These are phyloP conservation scores for Russula abietina DNA, from an alignment of 768 basidiomycete species.

Conservation along the genomic window DNA sequence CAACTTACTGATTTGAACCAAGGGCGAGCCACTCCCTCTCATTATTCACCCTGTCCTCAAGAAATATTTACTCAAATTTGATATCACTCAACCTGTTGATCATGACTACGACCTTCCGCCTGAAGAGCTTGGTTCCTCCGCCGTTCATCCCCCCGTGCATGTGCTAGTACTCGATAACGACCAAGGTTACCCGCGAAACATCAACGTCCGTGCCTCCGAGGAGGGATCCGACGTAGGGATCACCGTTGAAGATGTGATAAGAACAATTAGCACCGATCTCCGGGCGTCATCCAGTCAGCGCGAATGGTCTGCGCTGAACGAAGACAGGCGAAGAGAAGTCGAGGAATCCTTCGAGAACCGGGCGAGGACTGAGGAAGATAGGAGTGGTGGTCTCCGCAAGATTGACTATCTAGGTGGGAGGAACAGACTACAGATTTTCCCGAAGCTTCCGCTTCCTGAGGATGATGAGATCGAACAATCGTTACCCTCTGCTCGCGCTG, in stretches of 20 bases:
- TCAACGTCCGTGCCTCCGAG: slow-evolving; percentile 11
- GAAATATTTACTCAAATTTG: slow-evolving; percentile 20
- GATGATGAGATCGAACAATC: slow-evolving; percentile 7
- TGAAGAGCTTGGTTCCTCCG: slow-evolving; percentile 7
- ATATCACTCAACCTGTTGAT: slow-evolving; percentile 6
- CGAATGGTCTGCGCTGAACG: slow-evolving; percentile 14
- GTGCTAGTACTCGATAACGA: slow-evolving; percentile 12
- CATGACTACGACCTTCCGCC: slow-evolving; percentile 13
- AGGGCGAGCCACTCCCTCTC: slow-evolving; percentile 19
- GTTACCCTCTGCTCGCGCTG: slow-evolving; percentile 4
- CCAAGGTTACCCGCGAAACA: slow-evolving; percentile 18
- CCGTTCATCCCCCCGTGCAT: slow-evolving; percentile 15
- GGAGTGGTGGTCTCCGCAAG: slow-evolving; percentile 6
- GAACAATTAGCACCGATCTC: slow-evolving; percentile 1
- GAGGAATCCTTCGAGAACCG: slow-evolving; percentile 13
- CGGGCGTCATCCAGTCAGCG: slow-evolving; percentile 17
- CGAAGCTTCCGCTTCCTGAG: slow-evolving; percentile 1
- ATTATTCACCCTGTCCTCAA: slow-evolving; percentile 12
- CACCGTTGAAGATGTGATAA: slow-evolving; percentile 18
- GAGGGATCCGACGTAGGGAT: slow-evolving; percentile 3
- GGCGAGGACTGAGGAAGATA: slow-evolving; percentile 11
- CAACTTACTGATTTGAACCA: background rate
- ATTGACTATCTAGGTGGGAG: slow-evolving; percentile 18
- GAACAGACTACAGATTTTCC: slow-evolving; percentile 17
- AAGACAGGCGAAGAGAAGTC: slow-evolving; percentile 11